Conservation (phyloP, 306 rosid genomes). For the Fragaria nilgerrensis region DNA sequence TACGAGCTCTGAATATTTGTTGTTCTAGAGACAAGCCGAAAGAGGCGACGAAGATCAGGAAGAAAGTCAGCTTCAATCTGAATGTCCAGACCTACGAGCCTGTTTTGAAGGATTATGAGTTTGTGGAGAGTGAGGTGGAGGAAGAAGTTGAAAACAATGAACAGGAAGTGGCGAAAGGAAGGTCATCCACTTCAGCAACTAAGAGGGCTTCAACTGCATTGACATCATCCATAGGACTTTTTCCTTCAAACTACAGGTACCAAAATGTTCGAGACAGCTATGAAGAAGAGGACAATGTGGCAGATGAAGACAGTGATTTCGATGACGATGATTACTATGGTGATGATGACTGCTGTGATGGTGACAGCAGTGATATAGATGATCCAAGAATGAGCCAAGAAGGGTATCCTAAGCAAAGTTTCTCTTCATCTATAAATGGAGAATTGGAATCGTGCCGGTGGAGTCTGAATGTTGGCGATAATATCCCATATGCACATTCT, state of each 20-base stretch:
- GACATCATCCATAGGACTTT: slow-evolving; percentile 18
- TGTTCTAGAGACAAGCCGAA: slow-evolving; percentile 47
- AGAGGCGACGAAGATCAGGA: slow-evolving; percentile 56
- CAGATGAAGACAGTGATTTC: slow-evolving; percentile 47
- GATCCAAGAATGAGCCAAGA: slow-evolving; percentile 32
- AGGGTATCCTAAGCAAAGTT: slow-evolving; percentile 23
- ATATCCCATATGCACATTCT: slow-evolving; percentile 40
- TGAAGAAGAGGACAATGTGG: slow-evolving; percentile 57
- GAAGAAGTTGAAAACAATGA: slow-evolving; percentile 32
- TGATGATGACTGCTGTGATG: slow-evolving; percentile 40
- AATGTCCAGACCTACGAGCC: slow-evolving; percentile 80
- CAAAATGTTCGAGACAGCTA: slow-evolving; percentile 51
- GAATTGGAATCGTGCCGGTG: not conserved
- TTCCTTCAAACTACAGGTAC: slow-evolving; percentile 72
- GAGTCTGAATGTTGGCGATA: slow-evolving; percentile 10
- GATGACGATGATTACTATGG: slow-evolving; percentile 34
- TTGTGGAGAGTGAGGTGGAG: slow-evolving; percentile 38
- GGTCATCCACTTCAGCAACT: slow-evolving; percentile 23
- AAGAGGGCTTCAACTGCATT: slow-evolving; percentile 24
- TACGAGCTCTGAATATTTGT: slow-evolving; percentile 13
- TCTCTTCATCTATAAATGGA: slow-evolving; percentile 17
- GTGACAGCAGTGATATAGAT: slow-evolving; percentile 19
- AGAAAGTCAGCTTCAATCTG: slow-evolving; percentile 89
- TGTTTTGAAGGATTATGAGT: slow-evolving; percentile 44
- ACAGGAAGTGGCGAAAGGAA: slow-evolving; percentile 24